Base-by-base conservation (phyloP, 768 basidiomycete genomes). In the Tubosaeta sp. region DNA sequence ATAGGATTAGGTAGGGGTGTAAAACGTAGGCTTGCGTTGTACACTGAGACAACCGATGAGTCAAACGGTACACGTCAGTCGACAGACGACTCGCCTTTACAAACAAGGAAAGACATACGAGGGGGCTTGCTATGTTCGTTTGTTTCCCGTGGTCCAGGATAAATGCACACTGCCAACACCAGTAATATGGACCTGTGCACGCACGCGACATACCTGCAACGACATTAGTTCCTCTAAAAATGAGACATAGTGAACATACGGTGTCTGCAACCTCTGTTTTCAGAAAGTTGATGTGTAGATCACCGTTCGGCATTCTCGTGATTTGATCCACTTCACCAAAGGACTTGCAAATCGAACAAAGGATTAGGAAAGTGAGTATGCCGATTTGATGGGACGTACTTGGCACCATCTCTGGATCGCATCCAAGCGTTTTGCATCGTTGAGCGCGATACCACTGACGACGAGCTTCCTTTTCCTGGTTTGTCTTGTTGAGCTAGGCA, bases 201-300 rank as follows among this genome's bases (percentile, higher is more conserved):
- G 82, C 51, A 90, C 68, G 35, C 88, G 86, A 62, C 87, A 90
- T 3, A 89, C 87, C 87, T 89, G 52, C 9, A 46, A 29, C 51
- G 25, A 14, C 12, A 21, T 61, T 50, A 58, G 58, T 58, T 34
- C 34, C 14, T 4, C 12, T 12, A 31, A 6, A 18, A 11, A 18
- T 21, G 2, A 14, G 1, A 12, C 6, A 48, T 27, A 47, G 9
- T 2, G 11, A 45, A 73, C 83, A 24, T 63, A 89, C 88, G 7
- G 85, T 90, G 55, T 90, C 88, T 19, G 88, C 88, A 10, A 90
- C 87, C 51, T 90, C 87, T 44, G 83, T 76, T 47, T 79, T 81
- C 42, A 80, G 77, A 60, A 89, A 90, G 59, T 84, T 81, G 44
- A 90, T 75, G 59, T 87, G 82, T n/a, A 90, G 69, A 66, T 90